Base-by-base conservation (phyloP, 208 protist genomes). In the Novymonas esmeraldas region DNA sequence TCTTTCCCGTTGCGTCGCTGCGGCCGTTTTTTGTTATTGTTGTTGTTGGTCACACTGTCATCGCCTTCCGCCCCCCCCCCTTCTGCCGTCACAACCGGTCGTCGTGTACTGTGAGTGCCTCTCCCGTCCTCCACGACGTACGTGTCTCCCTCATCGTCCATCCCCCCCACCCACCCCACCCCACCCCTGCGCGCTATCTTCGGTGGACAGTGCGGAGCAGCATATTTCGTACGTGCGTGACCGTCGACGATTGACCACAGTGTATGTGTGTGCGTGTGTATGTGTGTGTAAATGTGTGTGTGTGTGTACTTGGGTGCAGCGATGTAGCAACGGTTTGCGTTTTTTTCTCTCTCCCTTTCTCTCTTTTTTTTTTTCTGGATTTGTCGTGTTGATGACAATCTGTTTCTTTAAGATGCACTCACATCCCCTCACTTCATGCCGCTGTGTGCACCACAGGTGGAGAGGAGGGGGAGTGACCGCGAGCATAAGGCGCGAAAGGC, bases 201-300 rank as follows among this genome's bases (percentile, higher is more conserved):
- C 11, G 36, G 36, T 14, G 10, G 10, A 49, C 11, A 5, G 5
- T n/a, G n/a, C n/a, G n/a, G n/a, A 14, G 1, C 29, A 60, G 6
- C 5, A 34, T 6, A 57, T 29, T 57, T 9, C 16, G 51, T 20
- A 33, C n/a, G 24, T 16, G 6, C 2, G 20, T 57, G 24, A 10
- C 33, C n/a, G n/a, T n/a, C n/a, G n/a, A n/a, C n/a, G n/a, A n/a
- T n/a, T n/a, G n/a, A n/a, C n/a, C 18, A 48, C 6, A 48, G 28
- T 52, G 48, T 52, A 20, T 52, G 48, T 22, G 10, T 52, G 48
- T 52, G 48, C 28, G 48, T 52, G 48, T 24, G 13, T 24, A 20
- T 52, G 48, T 52, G 16, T 20, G 24, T 52, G 48, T n/a, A 20
- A 22, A 20, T 50, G 48, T 52, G 48, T 52, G 7, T 52, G 22